Conservation (phyloP, 305 asterid genomes). For the Solanum hybrid region DNA sequence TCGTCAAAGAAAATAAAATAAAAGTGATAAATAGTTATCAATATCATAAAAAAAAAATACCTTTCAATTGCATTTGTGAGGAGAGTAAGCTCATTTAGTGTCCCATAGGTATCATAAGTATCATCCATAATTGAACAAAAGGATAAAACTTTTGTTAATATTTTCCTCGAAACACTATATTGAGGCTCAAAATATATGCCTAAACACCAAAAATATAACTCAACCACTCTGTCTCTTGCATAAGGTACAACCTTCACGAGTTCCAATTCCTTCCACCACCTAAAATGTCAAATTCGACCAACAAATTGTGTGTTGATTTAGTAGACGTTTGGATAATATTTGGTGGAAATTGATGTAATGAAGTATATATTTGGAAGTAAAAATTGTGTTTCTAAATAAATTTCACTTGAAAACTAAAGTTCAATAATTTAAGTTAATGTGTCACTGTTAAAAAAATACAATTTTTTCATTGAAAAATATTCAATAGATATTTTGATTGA, state of each 20-base stretch:
- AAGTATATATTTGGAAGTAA: neutral
- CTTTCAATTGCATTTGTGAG: neutral
- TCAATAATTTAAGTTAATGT: neutral
- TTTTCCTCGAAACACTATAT: neutral
- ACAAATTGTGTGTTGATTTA: neutral
- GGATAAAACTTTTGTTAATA: neutral
- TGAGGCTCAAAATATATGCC: neutral
- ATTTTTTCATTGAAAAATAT: neutral
- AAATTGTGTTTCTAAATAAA: neutral
- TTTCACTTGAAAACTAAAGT: neutral
- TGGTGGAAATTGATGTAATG: neutral
- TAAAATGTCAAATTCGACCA: neutral
- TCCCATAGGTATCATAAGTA: neutral
- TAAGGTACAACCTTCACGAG: neutral
- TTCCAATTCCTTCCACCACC: neutral
- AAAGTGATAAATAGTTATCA: neutral
- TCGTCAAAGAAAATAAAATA: neutral
- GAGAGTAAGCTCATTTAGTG: neutral
- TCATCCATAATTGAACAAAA: neutral
- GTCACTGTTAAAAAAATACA: neutral
- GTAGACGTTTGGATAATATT: neutral
- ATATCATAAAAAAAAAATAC: neutral
- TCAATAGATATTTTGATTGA: neutral
- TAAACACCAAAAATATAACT: neutral
- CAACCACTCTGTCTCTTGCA: neutral